Evolutionary conservation across 768 basidiomycete species (phyloP).

Genomic region (Pholiota microspora): DNA sequence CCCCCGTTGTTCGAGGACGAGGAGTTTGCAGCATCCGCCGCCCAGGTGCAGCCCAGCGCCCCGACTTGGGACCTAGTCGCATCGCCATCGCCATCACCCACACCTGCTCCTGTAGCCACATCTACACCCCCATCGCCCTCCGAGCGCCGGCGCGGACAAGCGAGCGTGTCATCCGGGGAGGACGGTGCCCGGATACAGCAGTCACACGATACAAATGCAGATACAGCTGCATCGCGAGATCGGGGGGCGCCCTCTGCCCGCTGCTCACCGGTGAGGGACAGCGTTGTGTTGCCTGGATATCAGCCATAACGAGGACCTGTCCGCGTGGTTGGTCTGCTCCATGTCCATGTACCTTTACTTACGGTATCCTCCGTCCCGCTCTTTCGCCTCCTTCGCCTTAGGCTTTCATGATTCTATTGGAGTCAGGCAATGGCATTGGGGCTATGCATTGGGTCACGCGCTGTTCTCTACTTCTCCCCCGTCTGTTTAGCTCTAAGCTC

Average conservation of each 20-base stretch:
- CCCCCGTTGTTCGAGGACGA: constrained; percentile 35
- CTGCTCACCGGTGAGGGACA: constrained; percentile 16
- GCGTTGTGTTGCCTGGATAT: constrained; percentile 23
- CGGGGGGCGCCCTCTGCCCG: too few relatives aligned
- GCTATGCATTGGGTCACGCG: too few relatives aligned
- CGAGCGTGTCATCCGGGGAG: constrained; percentile 9
- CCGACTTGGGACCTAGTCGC: constrained; percentile 19
- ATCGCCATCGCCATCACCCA: too few relatives aligned
- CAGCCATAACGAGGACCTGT: constrained; percentile 19
- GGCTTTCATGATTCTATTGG: too few relatives aligned
- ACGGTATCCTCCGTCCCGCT: not conserved
- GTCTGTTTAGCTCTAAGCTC: too few relatives aligned
- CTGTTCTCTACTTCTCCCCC: not conserved
- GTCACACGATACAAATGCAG: not conserved
- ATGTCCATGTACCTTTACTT: not conserved
- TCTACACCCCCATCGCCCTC: not conserved
- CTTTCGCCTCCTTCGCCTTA: not conserved
- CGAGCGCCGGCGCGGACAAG: constrained; percentile 10
- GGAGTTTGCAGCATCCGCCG: constrained; percentile 13
- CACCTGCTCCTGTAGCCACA: too few relatives aligned
- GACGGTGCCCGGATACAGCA: constrained; percentile 17
- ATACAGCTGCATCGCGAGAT: too few relatives aligned
- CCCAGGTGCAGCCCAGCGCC: constrained; percentile 18
- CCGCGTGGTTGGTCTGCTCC: not conserved
- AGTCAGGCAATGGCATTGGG: too few relatives aligned